phyloP scores from a whole-genome alignment of 345 rosid species.

The Boechera stricta region DNA sequence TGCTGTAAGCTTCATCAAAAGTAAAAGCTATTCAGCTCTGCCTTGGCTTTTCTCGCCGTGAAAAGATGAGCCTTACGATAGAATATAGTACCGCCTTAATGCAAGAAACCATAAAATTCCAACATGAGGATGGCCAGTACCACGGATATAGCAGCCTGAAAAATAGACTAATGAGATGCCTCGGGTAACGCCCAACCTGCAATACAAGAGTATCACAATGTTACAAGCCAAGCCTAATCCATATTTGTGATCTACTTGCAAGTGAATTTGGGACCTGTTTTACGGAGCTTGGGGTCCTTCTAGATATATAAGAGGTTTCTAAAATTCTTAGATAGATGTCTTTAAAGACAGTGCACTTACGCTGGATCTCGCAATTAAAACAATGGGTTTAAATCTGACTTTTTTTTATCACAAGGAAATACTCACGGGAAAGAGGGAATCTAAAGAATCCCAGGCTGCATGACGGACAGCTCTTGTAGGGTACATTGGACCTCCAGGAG shows the following conservation, averaged over 20 bases:
- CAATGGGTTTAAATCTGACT: neutral
- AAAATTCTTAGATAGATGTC: neutral
- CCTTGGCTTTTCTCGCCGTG: slow-evolving; percentile 62
- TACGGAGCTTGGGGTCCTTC: neutral
- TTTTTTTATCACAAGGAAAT: neutral
- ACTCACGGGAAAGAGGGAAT: slow-evolving; percentile 95
- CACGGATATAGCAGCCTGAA: slow-evolving; percentile 94
- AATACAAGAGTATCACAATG: slow-evolving; percentile 11
- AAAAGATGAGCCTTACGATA: slow-evolving; percentile 55
- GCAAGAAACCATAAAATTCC: slow-evolving; percentile 83
- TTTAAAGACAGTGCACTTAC: neutral
- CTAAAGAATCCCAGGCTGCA: slow-evolving; percentile 98
- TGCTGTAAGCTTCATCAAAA: slow-evolving; percentile 26
- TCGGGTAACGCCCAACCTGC: slow-evolving; percentile 94
- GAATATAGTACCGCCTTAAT: slow-evolving; percentile 64
- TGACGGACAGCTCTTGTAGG: slow-evolving; percentile 99
- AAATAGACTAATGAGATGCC: slow-evolving; percentile 94
- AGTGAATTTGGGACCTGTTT: neutral
- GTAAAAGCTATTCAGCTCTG: slow-evolving; percentile 34
- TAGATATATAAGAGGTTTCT: neutral
- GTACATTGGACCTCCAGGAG: slow-evolving; percentile 99
- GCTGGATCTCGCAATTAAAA: slow-evolving; percentile 4
- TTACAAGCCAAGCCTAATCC: slow-evolving; percentile 18
- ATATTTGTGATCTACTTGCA: slow-evolving; percentile 10
- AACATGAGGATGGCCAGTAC: slow-evolving; percentile 99